phyloP scores from a whole-genome alignment of 2,329 filamentous ascomycete species.

The Chaetomiaceae sp. region DNA sequence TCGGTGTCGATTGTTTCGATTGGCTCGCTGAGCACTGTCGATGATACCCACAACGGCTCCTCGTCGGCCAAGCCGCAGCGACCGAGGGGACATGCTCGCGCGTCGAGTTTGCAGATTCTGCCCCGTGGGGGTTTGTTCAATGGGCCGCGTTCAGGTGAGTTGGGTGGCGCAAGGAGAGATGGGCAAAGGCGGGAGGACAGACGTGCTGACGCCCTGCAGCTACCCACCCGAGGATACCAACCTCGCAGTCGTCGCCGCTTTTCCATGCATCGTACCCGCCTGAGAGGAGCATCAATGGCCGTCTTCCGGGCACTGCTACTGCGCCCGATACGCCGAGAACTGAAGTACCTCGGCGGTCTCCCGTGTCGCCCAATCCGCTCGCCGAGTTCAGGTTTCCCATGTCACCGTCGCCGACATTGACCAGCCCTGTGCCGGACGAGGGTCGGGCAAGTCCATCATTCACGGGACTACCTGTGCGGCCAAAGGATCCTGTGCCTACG shows the following conservation, averaged over 20 bases:
- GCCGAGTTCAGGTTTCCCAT: constrained; percentile 54
- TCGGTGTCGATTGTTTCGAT: constrained; percentile 80
- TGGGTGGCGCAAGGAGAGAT: constrained; percentile 6
- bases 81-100: constrained; percentile 65
- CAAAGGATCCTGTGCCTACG: constrained; percentile 41
- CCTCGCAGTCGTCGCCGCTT: constrained; percentile 42
- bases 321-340: constrained; percentile 40
- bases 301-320: constrained; percentile 37
- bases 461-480: constrained; percentile 36
- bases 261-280: constrained; percentile 52
- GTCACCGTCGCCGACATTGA: constrained; percentile 37
- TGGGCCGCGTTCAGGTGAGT: constrained; percentile 37
- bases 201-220: constrained; percentile 23
- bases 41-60: constrained; percentile 38
- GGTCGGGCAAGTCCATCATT: constrained; percentile 37
- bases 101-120: constrained; percentile 73
- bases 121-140: constrained; percentile 41
- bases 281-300: constrained; percentile 36
- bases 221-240: constrained; percentile 38
- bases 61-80: constrained; percentile 39
- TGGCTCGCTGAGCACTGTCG: constrained; percentile 46
- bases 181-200: constrained; percentile 9
- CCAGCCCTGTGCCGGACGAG: constrained; percentile 27
- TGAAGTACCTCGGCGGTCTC: constrained; percentile 31
- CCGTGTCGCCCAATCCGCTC: constrained; percentile 39